Evolutionary conservation across 495 filamentous ascomycete genomes (phyloP), one percentile per base, ranked within the genome.

Genomic region (Penicillium malachiteum): DNA sequence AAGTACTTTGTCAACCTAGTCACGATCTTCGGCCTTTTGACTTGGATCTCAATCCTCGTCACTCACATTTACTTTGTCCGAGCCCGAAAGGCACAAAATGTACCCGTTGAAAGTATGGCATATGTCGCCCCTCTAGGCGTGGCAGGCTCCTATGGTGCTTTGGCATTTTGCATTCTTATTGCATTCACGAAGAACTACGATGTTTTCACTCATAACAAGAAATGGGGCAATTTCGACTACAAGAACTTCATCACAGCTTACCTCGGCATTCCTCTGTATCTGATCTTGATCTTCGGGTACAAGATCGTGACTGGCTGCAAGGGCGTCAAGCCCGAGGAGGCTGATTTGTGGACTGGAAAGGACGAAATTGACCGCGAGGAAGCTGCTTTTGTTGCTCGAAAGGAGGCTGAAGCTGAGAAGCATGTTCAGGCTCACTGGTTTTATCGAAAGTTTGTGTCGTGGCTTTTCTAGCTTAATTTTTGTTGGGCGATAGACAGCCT

Each of bases 1-100:
- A 78, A 73, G 18, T 94, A 93, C 78, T 94, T 96, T 56, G 87
- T 94, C 57, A 91, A 92, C 65, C 77, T 96, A 32, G 86, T 86
- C 33, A 89, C 87, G 34, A 88, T 92, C 60, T 89, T 91, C 64
- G 89, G 89, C 42, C 77, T 91, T 7, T 65, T 96, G 21, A 91
- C 87, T 56, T 92, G 90, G 89, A 86, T 94, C 54, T 92, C 89
- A 0, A 87, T 95, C 51, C 79, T 95, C 1, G 79, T 93, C 48
- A 86, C 87, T 1, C 91, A 96, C 71, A 88, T 96, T 62, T 87
- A 69, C 70, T 96, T 95, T 63, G 79, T 91, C 26, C 77, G 79
- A 0, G 91, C 86, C 0, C 87, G 90, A 52, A 78, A 78, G 44
- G 91, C 84, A 2, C 91, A 95, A 70, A 76, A 79, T 42, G 71